phyloP scores from a whole-genome alignment of 441 rosid species.

The Eutrema salsugineum region DNA sequence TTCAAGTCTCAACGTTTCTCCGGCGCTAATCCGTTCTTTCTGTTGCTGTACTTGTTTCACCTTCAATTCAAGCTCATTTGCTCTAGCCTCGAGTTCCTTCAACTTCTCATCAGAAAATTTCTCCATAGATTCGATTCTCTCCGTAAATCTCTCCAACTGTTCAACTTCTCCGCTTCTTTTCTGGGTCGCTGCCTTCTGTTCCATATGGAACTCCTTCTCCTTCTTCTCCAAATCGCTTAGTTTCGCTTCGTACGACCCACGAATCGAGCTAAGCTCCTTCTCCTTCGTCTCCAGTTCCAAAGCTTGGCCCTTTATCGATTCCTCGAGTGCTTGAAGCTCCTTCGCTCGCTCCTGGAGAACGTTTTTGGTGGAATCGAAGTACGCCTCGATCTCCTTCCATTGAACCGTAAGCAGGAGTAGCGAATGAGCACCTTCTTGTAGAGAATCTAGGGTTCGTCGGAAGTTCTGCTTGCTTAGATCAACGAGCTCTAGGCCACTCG shows the following conservation, averaged over 20 bases:
- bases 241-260: background rate
- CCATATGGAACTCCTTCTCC: background rate
- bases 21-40: background rate
- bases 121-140: slow-evolving; percentile 8
- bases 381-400: slow-evolving; percentile 20
- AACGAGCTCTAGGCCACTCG: background rate
- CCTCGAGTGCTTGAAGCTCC: slow-evolving; percentile 1
- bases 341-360: slow-evolving; percentile 9
- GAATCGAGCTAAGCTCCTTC: background rate
- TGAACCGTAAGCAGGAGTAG: slow-evolving; percentile 19
- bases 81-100: slow-evolving; percentile 6
- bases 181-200: background rate
- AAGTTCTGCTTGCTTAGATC: slow-evolving; percentile 19
- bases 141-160: background rate
- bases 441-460: slow-evolving; percentile 22
- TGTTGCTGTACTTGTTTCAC: background rate
- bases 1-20: background rate
- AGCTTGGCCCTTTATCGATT: slow-evolving; percentile 5
- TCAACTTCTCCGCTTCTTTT: slow-evolving; percentile 12
- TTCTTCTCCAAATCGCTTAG: slow-evolving; percentile 13
- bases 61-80: background rate
- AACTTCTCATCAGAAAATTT: background rate
- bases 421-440: slow-evolving; percentile 21
- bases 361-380: slow-evolving; percentile 20
- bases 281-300: slow-evolving; percentile 7